phyloP scores from a whole-genome alignment of 805 yeast species.

The Ogataea trehaloabstinens region DNA sequence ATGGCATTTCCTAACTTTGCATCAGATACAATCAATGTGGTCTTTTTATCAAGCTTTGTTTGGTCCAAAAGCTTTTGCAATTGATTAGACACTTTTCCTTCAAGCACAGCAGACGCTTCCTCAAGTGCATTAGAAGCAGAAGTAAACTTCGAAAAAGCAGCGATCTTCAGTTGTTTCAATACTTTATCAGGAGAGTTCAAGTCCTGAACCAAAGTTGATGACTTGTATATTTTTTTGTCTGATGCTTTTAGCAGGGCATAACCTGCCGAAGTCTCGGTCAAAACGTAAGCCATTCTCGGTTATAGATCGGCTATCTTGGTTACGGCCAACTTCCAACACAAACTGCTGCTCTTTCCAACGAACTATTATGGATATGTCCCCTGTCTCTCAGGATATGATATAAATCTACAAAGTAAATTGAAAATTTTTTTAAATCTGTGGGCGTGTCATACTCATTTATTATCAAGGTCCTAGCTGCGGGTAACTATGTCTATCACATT shows the following conservation, averaged over 20 bases:
- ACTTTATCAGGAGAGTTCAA: conserved; percentile 82
- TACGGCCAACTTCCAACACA: too few species aligned
- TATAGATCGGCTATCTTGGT: too few species aligned
- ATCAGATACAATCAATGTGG: conserved; percentile 88
- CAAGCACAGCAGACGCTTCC: conserved; percentile 88
- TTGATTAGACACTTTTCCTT: conserved; percentile 89
- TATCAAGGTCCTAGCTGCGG: background rate
- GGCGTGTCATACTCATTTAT: conserved; percentile 1
- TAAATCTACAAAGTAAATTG: background rate
- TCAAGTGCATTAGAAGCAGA: conserved; percentile 96
- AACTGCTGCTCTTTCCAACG: too few species aligned
- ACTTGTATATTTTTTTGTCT: conserved; percentile 94
- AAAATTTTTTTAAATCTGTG: conserved; percentile 2
- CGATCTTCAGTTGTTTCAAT: conserved; percentile 85
- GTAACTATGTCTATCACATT: too few species aligned
- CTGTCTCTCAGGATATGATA: too few species aligned
- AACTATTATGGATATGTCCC: too few species aligned
- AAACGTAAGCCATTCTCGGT: conserved; percentile 74
- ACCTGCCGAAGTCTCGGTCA: conserved; percentile 98
- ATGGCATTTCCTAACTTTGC: conserved; percentile 95
- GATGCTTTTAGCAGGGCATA: conserved; percentile 96
- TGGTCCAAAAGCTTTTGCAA: conserved; percentile 74
- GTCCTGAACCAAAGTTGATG: conserved; percentile 69
- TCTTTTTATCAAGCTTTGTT: conserved; percentile 75
- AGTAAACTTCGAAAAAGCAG: conserved; percentile 91